Evolutionary conservation across 345 rosid genomes (phyloP), one percentile per base, ranked within the genome.

Genomic region (Linum trigynum): DNA sequence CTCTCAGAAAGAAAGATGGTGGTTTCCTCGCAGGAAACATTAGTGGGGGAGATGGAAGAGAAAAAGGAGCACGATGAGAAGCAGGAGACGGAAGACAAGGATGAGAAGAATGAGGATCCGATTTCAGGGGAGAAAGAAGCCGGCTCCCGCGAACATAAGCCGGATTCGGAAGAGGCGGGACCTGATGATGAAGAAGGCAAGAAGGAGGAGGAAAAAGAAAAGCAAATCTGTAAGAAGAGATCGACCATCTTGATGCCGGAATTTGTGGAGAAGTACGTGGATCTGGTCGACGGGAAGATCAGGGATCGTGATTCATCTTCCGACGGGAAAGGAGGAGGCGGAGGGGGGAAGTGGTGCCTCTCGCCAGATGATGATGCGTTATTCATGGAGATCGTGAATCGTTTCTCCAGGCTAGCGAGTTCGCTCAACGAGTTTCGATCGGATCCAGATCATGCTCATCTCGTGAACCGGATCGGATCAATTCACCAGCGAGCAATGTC

Each of bases 401-500:
- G 84, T 14, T 64, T 87, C 41, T 77, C 94, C 1, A 83, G 76
- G 77, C 79, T 92, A n/a, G 65, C 75, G n/a, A 53, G 51, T 7
- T 62, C 68, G 5, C 53, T 90, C 9, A 64, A 66, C 4, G 53
- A 61, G 8, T 67, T 77, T 38, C 81, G 75, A 67, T 77, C 84
- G 1, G 83, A 79, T 69, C 73, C 78, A 9, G 74, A 62, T 3
- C 74, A 66, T 5, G 78, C 72, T 4, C 51, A 64, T 12, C 43
- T 88, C 57, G 67, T 78, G 56, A 88, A 88, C 57, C 87, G 84
- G 37, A 75, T 85, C 2, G 90, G 84, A 10, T 68, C 72, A 0
- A 75, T 84, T 50, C 88, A 90, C 5, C 94, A 88, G 7, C 85
- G 80, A n/a, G 94, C 83, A 5, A 83, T 89, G 98, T 70, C 82